phyloP scores from a whole-genome alignment of 164 flowering plant species.

The Nymphaea colorata region DNA sequence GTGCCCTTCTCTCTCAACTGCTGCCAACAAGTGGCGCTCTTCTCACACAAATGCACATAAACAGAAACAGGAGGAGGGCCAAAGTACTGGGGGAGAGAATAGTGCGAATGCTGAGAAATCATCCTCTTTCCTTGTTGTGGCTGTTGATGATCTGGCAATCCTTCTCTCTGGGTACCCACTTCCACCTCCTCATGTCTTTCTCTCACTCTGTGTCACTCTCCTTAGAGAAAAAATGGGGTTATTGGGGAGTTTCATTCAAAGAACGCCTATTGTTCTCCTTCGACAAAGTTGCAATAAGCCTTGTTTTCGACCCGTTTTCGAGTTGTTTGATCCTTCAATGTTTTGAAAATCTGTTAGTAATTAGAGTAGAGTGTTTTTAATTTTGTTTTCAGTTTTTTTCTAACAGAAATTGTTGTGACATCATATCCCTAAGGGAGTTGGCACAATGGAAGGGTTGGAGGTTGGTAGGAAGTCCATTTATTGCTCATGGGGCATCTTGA shows the following conservation, averaged over 20 bases:
- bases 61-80: not conserved
- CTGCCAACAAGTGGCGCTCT: too few species aligned
- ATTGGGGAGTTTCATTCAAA: not conserved
- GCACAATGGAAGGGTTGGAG: too few species aligned
- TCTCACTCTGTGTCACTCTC: not conserved
- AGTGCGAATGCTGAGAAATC: not conserved
- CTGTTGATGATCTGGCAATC: too few species aligned
- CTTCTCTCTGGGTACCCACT: not conserved
- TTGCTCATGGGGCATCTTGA: too few species aligned
- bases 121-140: too few species aligned
- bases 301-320: not conserved
- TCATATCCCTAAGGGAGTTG: too few species aligned
- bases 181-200: not conserved
- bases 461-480: too few species aligned
- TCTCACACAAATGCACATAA: not conserved
- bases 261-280: too few species aligned
- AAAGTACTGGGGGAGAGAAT: not conserved
- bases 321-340: not conserved
- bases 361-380: not conserved
- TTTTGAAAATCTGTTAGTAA: not conserved
- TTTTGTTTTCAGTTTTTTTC: too few species aligned
- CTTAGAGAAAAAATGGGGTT: not conserved
- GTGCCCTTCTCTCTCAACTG: too few species aligned
- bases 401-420: too few species aligned
- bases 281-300: not conserved